Base-by-base conservation (phyloP, 2,329 filamentous ascomycete species). In the Fusarium zealandicum region DNA sequence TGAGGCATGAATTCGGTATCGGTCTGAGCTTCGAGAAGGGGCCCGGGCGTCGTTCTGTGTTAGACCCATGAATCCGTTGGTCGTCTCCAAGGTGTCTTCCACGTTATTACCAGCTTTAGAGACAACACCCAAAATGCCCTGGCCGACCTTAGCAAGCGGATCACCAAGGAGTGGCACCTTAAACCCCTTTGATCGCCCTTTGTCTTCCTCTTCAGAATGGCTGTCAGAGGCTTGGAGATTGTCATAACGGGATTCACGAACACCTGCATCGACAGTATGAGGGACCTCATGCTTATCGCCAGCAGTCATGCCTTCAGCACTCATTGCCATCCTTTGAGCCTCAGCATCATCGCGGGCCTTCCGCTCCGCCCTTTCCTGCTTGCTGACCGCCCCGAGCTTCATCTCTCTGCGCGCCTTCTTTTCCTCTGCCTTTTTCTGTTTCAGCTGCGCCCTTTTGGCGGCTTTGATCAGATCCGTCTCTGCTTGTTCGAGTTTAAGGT, bases 381-480 rank as follows among this genome's bases (percentile, higher is more conserved):
- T 86, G 33, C 78, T 80, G 14, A 80, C 71, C 1, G 76, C 74
- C 50, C 80, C 81, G 22, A 76, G 72, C 51, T 79, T 80, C 25
- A 74, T 69, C 39, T 80, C 74, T 52, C 79, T 83, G n/a, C 86
- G 84, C 1, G 78, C 75, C 61, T 82, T 82, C 70, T 90, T 92
- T 35, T 87, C 88, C 6, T 85, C 83, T 43, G 84, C 83, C 44
- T 81, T 80, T 49, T 81, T 71, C 66, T 86, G 80, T 69, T 93
- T 89, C n/a, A 89, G 76, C 63, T 97, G 87, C 12, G 86, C 87
- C 70, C 88, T 91, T 69, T 92, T 93, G 49, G 90, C 93, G 38
- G 81, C 80, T 53, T 87, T 88, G 63, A 99, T 90, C 33, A 99
- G 78, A 17, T 91, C 86, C 0, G 92, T 97, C 73, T 98, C 89